Base-by-base conservation (phyloP, 192 early-diverging fungal species). In the Haplosporangium gracile region DNA sequence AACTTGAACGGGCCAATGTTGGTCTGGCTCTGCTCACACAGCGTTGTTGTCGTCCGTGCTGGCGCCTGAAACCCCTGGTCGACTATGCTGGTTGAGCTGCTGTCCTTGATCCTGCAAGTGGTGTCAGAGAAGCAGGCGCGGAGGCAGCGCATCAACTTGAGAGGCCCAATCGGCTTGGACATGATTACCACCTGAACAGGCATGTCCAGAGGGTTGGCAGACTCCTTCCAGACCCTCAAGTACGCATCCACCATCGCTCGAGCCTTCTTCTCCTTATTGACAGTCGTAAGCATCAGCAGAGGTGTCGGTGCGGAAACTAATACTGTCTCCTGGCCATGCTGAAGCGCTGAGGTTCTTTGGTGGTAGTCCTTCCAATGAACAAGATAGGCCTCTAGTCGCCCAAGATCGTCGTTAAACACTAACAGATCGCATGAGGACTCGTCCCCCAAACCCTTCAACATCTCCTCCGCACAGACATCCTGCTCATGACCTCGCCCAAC, bases 151-250 rank as follows among this genome's bases (percentile, higher is more conserved):
- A 84, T 36, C 26, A 89, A 32, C 73, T 89, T 89, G 71, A 77
- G 70, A 10, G 88, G 88, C 0, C 88, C 84, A 45, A 68, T 72
- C 7, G 88, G 88, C 42, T 76, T 78, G 22, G 83, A 60, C 70
- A 82, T 51, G 29, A 89, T 42, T 16, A 86, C 83, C 20, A 89
- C 83, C 11, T 32, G 81, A 6, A 78, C 51, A 24, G 47, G 73
- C 16, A 15, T 39, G 32, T 53, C 63, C 16, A 32, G 26, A 26
- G 15, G 45, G 26, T 10, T 45, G 13, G 29, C 47, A 74, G 34
- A 39, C 42, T 32, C 74, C 16, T 60, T 51, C 74, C 68, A 73
- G 34, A 70, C 40, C 26, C 51, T 36, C 29, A 34, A 70, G 47
- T 81, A 81, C 2, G 79, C 36, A 7, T 81, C 82, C 4, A 89